These are phyloP conservation scores for Platanthera zijinensis DNA, from an alignment of 106 monocot genomes.

Conservation along the genomic window DNA sequence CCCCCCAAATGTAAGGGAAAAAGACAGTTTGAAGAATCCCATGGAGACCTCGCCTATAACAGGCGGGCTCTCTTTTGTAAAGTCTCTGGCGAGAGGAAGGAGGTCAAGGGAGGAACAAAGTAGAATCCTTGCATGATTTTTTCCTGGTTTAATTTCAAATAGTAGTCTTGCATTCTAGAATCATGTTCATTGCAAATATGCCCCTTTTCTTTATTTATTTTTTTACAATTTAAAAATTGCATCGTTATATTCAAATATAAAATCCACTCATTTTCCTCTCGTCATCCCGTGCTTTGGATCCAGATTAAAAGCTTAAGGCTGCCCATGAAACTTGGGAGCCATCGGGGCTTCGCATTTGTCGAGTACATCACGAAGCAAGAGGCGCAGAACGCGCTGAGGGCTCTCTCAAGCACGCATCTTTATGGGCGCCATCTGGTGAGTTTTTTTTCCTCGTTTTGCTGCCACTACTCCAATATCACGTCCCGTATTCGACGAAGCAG, in stretches of 20 bases:
- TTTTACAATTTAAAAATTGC: not conserved
- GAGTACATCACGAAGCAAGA: conserved; percentile 94
- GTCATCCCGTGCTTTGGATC: not conserved
- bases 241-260: not conserved
- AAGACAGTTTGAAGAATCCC: too few species aligned
- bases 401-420: conserved; percentile 79
- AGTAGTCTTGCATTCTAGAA: too few species aligned
- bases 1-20: too few species aligned
- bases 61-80: too few species aligned
- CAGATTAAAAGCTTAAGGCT: conserved; percentile 84
- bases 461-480: not conserved
- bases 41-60: too few species aligned
- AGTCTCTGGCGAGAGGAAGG: too few species aligned
- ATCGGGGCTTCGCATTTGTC: conserved; percentile 94
- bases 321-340: conserved; percentile 74
- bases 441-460: not conserved
- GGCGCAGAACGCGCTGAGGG: conserved; percentile 71
- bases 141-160: too few species aligned
- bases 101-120: too few species aligned
- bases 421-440: conserved; percentile 89
- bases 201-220: not conserved
- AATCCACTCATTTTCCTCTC: not conserved
- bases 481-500: not conserved
- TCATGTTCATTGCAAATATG: too few species aligned
- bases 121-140: too few species aligned